Base-by-base conservation (phyloP, 176 grass and related monocot genomes). In the Carex pumila region DNA sequence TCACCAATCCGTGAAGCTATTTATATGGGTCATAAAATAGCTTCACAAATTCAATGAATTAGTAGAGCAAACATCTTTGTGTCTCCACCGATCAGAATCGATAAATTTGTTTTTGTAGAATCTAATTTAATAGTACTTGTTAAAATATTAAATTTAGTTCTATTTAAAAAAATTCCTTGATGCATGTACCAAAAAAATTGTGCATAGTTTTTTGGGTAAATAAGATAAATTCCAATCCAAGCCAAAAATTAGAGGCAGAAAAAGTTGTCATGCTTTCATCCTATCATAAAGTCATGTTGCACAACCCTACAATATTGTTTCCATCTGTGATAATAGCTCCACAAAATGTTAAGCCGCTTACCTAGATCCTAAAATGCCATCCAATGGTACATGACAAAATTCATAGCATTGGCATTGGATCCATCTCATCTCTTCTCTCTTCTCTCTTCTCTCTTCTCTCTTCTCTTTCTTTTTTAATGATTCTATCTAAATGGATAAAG, bases 351-450 rank as follows among this genome's bases (percentile, higher is more conserved):
- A 53, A 52, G 71, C 71, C 71, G 43, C 71, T 74, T 74, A 22
- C 43, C 71, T 75, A 75, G 21, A 75, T 54, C 71, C 71, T n/a
- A 45, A 68, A 30, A 66, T 41, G 37, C 37, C 13, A 71, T 71
- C 19, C 71, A 76, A 76, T 55, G 71, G 71, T 76, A 76, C 71
- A 5, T 76, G 71, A 76, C 71, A 76, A 76, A 54, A 76, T 76
- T 31, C 10, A 54, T 31, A 76, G 47, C 71, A 30, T 76, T 55
- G 71, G 71, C 6, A 7, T 45, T 45, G 43, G 43, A 45, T 45
- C 43, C 43, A 19, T 61, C 6, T 4, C 36, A 54, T 75, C 71
- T 37, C 18, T 22, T 72, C 69, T 72, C 41, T 5, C n/a, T 49
- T 45, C 10, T 71, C 7, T 72, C 18, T 22, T 72, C 69, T 72